A percentile compares a stretch with the other conserved stretches of the same genome.
Conservation (phyloP, 1,284 basidiomycete species). For the Taiwanofungus camphoratus region DNA sequence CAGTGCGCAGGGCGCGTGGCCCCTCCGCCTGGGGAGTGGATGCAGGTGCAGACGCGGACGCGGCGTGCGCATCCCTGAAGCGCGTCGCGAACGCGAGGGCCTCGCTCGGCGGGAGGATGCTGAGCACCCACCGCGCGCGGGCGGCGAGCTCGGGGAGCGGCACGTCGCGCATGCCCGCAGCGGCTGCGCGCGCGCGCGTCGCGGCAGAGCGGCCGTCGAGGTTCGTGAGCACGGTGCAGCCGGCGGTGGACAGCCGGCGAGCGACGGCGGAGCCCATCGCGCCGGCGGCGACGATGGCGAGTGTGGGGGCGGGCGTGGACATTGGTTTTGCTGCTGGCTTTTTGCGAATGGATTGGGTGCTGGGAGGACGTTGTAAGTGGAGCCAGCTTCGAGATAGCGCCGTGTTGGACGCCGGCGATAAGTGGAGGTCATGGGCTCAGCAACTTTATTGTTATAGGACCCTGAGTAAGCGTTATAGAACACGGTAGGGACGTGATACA, state of each 20-base stretch:
- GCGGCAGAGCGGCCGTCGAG: constrained; percentile 45
- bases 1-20: constrained; percentile 7
- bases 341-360: too few species aligned
- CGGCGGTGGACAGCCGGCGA: constrained; percentile 32
- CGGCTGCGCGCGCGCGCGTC: constrained; percentile 41
- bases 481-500: too few species aligned
- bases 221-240: constrained; percentile 45
- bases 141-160: constrained; percentile 39
- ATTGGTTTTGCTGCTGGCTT: too few species aligned
- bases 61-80: constrained; percentile 28
- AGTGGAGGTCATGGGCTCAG: too few species aligned
- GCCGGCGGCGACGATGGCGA: constrained; percentile 42
- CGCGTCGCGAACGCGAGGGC: constrained; percentile 44
- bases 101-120: constrained; percentile 52
- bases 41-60: background rate
- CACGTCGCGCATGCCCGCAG: constrained; percentile 48
- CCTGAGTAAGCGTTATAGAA: too few species aligned
- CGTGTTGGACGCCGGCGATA: too few species aligned
- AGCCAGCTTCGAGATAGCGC: too few species aligned
- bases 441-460: too few species aligned
- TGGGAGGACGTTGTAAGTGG: too few species aligned
- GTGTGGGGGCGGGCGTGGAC: constrained; percentile 20
- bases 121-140: constrained; percentile 43
- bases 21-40: too few species aligned
- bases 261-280: constrained; percentile 42